Percentiles rank a stretch among this genome's conserved stretches.
These are phyloP conservation scores for Kickxella alabastrina DNA, from an alignment of 192 early-diverging fungal species.

Conservation along the genomic window DNA sequence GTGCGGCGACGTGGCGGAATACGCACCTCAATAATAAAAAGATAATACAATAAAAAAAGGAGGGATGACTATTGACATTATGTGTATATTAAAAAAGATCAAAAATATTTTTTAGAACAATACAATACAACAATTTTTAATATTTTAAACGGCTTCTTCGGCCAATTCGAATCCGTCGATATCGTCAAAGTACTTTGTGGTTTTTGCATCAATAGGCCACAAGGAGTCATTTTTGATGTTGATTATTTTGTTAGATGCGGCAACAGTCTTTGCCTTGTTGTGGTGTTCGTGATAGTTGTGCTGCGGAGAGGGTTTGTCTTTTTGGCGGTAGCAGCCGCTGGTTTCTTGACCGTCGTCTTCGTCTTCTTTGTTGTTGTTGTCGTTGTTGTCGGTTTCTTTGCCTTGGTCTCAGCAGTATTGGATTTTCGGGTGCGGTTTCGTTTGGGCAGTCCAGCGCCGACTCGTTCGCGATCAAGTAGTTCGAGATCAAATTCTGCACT, in stretches of 20 bases:
- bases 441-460: conserved; percentile 1
- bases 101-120: conserved; percentile 1
- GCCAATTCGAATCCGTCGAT: conserved; percentile 28
- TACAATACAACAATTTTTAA: no score
- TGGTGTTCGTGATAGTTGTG: not conserved
- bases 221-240: no score
- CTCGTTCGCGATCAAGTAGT: no score
- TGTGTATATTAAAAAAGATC: not conserved
- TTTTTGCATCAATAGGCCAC: no score
- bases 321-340: not conserved
- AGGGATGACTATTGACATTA: not conserved
- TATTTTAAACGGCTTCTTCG: conserved; percentile 17
- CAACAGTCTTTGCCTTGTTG: not conserved
- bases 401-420: not conserved
- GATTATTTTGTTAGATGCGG: not conserved
- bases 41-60: no score
- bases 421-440: not conserved
- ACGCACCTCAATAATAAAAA: not conserved
- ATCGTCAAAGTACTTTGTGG: conserved; percentile 24
- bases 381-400: not conserved
- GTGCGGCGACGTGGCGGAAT: not conserved
- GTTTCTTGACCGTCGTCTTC: no score
- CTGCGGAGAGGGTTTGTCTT: not conserved
- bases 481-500: no score
- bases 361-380: not conserved